Evolutionary conservation across 202 grass and related monocot species (phyloP), one percentile per base, ranked within the genome.

Genomic region (Miscanthus sacchariflorus): DNA sequence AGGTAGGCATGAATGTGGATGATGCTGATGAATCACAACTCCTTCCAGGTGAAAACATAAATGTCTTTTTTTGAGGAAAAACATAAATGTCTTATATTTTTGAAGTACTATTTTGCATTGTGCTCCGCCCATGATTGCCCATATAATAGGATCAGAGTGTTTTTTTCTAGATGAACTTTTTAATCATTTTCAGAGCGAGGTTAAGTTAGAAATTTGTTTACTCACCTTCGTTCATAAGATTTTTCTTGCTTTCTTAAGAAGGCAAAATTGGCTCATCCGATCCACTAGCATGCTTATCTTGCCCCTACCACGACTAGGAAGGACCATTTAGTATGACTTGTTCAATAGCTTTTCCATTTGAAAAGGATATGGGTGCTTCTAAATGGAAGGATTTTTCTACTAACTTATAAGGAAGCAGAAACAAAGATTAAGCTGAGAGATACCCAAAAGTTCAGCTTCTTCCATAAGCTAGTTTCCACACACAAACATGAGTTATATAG

Each of bases 221-320:
- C 39, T 24, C 44, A 52, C 49, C 44, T 46, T 46, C 10, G 44
- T 52, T 18, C 15, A 52, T 52, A 33, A 76, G 3, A 76, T 52
- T 33, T 76, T 76, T 76, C 27, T 76, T 76, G 15, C 15, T 54
- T 76, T 76, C 24, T 19, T 76, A 52, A 76, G 25, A 52, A 7
- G 18, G 14, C 25, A 4, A 52, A 76, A 76, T 19, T 76, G 25
- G 45, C 8, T 54, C 27, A 33, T 76, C 49, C 5, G 1, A 52
- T 2, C 27, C 27, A 76, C 27, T 76, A 76, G 24, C 14, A 76
- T 19, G 23, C 12, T 75, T 75, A 17, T 48, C 42, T 28, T 74
- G 12, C 13, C 72, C 9, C 72, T 75, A 75, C 43, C 44, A 74
- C 18, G 24, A 50, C 45, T 76, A 52, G 23, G 28, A 33, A 76